These are phyloP conservation scores for Fusarium sp. DNA, from an alignment of 2,329 filamentous ascomycete genomes.

Conservation along the genomic window DNA sequence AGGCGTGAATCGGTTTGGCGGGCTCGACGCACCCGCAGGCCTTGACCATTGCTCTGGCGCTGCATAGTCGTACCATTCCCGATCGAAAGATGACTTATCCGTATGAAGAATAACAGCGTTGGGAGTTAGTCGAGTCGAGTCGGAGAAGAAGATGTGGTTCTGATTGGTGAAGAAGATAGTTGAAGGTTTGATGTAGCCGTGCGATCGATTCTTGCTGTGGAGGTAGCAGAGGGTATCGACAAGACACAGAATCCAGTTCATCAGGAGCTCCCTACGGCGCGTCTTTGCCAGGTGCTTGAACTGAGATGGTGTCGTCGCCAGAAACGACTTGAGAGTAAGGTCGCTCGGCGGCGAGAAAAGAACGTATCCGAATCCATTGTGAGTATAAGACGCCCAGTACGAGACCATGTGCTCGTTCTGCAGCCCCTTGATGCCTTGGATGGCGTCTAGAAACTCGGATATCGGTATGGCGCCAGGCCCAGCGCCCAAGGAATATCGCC, in stretches of 20 bases:
- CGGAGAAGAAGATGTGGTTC: slow-evolving; percentile 75
- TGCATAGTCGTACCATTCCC: slow-evolving; percentile 78
- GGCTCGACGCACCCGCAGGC: slow-evolving; percentile 49
- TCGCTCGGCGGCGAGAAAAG: slow-evolving; percentile 75
- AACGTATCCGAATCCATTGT: slow-evolving; percentile 71
- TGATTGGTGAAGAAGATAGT: slow-evolving; percentile 74
- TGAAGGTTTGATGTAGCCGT: slow-evolving; percentile 76
- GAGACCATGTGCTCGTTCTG: slow-evolving; percentile 77
- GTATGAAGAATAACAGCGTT: slow-evolving; percentile 54
- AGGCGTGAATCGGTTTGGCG: slow-evolving; percentile 49
- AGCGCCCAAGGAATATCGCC: slow-evolving; percentile 64
- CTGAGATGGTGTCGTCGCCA: slow-evolving; percentile 70
- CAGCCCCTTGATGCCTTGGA: slow-evolving; percentile 67
- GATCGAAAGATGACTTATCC: slow-evolving; percentile 67
- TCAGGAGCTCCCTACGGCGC: slow-evolving; percentile 67
- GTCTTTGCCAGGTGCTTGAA: slow-evolving; percentile 71
- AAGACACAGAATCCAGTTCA: slow-evolving; percentile 82
- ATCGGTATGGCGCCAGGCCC: slow-evolving; percentile 55
- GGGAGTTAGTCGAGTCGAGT: slow-evolving; percentile 63
- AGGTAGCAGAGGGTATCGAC: slow-evolving; percentile 74
- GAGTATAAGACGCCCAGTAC: slow-evolving; percentile 76
- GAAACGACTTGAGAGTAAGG: slow-evolving; percentile 73
- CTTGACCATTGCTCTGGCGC: slow-evolving; percentile 74
- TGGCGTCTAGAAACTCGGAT: slow-evolving; percentile 69
- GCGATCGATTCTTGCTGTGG: slow-evolving; percentile 71